Base-by-base conservation (phyloP, 2,329 filamentous ascomycete species). In the Teratosphaeria destructans region DNA sequence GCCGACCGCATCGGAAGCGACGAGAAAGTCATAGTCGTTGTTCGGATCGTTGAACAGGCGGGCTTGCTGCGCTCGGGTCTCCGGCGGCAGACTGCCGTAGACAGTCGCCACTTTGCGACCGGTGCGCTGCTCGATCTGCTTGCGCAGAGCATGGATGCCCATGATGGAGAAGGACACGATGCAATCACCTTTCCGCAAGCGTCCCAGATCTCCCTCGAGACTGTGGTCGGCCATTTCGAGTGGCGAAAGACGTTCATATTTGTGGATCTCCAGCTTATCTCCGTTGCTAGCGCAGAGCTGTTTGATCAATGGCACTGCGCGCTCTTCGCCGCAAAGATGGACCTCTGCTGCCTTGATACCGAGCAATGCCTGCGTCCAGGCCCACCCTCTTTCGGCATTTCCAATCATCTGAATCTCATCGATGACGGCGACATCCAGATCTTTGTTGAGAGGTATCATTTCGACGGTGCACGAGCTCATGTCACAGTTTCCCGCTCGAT, bases 341-440 rank as follows among this genome's bases (percentile, higher is more conserved):
- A 99, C 79, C 71, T 99, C 94, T 66, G 86, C 87, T 4, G 90
- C 94, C 73, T 88, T 86, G 0, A 96, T 81, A 39, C 94, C 94
- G 5, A 99, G 78, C 14, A 97, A 79, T 1, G 94, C 94, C 67
- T 91, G 85, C 1, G 92, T 96, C 94, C 94, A 99, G 2, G 91
- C 92, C 86, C 88, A 95, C 1, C 95, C 94, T 66, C 94, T 86
- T 0, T 90, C 84, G 0, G 72, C 63, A 68, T 91, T 86, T 16
- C 84, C 86, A 65, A 99, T 90, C 94, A 99, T 97, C 74, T 99
- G 94, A 60, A 99, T 97, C 76, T 99, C 94, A 70, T 99, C 94
- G 63, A 99, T 93, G 65, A 99, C 93, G 1, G 90, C 93, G 39
- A 99, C 92, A 52, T 97, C 93, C 34, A 89, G 66, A 76, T 81